These are phyloP conservation scores for Escallonia herrerae DNA, from an alignment of 129 eudicot species.

Conservation along the genomic window DNA sequence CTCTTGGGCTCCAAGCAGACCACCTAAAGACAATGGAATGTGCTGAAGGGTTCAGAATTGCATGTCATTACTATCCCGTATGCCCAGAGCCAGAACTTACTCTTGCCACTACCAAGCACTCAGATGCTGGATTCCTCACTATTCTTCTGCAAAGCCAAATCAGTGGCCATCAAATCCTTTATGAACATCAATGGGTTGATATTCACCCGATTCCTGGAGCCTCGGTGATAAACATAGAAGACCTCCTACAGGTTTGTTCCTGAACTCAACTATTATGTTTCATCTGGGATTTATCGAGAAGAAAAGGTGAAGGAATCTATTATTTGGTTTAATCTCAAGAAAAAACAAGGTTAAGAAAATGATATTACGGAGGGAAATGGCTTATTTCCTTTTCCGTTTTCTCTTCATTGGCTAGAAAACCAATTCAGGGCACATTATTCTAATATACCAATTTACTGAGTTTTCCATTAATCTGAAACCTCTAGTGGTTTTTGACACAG, in stretches of 20 bases:
- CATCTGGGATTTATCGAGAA: too few relatives aligned
- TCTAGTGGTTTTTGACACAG: too few relatives aligned
- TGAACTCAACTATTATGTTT: too few relatives aligned
- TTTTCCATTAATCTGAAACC: too few relatives aligned
- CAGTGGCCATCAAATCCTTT: constrained; percentile 40
- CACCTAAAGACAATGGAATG: constrained; percentile 26
- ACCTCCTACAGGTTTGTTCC: constrained; percentile 30
- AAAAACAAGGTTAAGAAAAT: too few relatives aligned
- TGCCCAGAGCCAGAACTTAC: constrained; percentile 44
- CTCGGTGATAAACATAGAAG: constrained; percentile 38
- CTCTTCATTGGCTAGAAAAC: too few relatives aligned
- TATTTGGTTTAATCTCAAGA: too few relatives aligned
- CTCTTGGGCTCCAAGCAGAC: constrained; percentile 31
- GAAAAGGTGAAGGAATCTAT: too few relatives aligned
- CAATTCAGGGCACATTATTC: too few relatives aligned
- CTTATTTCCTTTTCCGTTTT: too few relatives aligned
- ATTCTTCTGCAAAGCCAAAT: constrained; percentile 39
- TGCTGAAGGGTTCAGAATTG: constrained; percentile 15
- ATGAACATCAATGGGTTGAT: constrained; percentile 25
- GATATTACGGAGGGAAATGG: too few relatives aligned
- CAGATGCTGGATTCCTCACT: constrained; percentile 39
- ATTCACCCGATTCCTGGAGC: constrained; percentile 21
- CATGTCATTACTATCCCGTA: constrained; percentile 37
- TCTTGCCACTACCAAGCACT: constrained; percentile 29
- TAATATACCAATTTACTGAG: too few relatives aligned